phyloP scores from a whole-genome alignment of 2,329 filamentous ascomycete genomes.

The Calcarisporium arbuscula region DNA sequence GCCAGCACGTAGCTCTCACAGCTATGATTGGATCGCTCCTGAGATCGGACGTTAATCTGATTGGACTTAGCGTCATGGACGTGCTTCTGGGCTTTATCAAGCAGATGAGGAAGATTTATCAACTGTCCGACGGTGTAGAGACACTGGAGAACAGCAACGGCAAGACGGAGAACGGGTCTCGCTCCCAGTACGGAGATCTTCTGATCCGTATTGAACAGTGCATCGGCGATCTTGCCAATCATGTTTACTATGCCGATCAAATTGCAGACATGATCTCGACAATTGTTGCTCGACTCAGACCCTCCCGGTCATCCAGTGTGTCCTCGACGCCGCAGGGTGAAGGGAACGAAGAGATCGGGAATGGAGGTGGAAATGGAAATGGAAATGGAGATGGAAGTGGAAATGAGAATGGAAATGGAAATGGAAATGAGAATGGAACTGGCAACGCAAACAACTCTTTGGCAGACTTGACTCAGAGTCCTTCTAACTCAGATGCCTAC shows the following conservation, averaged over 20 bases:
- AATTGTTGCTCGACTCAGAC: slow-evolving; percentile 72
- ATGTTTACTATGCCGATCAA: slow-evolving; percentile 96
- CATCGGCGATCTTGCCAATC: slow-evolving; percentile 85
- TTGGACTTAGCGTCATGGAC: slow-evolving; percentile 94
- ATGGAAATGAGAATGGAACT: too few relatives aligned
- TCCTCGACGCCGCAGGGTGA: slow-evolving; percentile 40
- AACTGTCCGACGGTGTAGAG: slow-evolving; percentile 43
- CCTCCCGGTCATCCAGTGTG: slow-evolving; percentile 39
- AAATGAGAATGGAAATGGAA: too few relatives aligned
- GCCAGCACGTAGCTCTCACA: slow-evolving; percentile 67
- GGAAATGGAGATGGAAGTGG: too few relatives aligned
- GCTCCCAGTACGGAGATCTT: slow-evolving; percentile 54
- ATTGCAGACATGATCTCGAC: slow-evolving; percentile 89
- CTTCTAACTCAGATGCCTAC: slow-evolving; percentile 41
- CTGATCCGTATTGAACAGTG: slow-evolving; percentile 69
- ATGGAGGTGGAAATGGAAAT: slow-evolving; percentile 16
- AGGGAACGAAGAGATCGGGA: slow-evolving; percentile 31
- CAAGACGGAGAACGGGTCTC: slow-evolving; percentile 25
- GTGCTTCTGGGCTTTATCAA: slow-evolving; percentile 79
- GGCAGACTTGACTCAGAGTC: slow-evolving; percentile 36
- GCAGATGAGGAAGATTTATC: slow-evolving; percentile 72
- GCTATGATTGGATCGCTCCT: slow-evolving; percentile 77
- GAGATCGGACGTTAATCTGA: slow-evolving; percentile 84
- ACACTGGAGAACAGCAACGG: slow-evolving; percentile 25
- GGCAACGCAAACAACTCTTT: slow-evolving; percentile 30